Base-by-base conservation (phyloP, 2,329 filamentous ascomycete species). In the Venturiaceae sp. region DNA sequence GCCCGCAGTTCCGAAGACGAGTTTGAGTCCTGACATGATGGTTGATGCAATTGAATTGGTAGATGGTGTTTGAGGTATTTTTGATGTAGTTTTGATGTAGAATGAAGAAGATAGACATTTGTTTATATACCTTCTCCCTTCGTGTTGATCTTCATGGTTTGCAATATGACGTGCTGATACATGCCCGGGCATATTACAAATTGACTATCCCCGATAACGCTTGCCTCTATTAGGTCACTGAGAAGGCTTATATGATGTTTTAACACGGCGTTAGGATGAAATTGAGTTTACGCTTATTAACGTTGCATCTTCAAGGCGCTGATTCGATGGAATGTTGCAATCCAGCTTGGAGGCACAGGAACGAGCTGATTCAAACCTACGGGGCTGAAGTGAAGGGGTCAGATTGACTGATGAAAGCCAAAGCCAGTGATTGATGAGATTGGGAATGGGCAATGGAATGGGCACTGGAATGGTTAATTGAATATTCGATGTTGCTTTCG, bases 1-100 rank as follows among this genome's bases (percentile, higher is more conserved):
- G 30, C 52, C 52, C 26, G 52, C 52, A 26, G 32, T n/a, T 36
- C 52, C 52, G 32, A 54, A 39, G 16, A 54, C 52, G 30, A 36
- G 26, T 39, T 54, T 54, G 52, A 54, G 28, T 36, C 52, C 19
- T 11, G 52, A 54, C 52, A 54, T 54, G 30, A 21, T 54, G 16
- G 21, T 36, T 30, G 6, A 9, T 26, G n/a, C 14, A 14, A 26
- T 46, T 46, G 7, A 5, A n/a, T n/a, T n/a, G n/a, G n/a, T n/a
- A n/a, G n/a, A n/a, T n/a, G n/a, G n/a, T n/a, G n/a, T n/a, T 47
- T 13, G 9, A 14, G 41, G 16, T 47, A 14, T 21, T 14, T 28
- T 4, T 47, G 41, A 16, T 28, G 11, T 5, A 47, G 8, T 9
- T 11, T 50, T 9, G 23, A 28, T 30, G 23, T 16, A 50, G 13